Base-by-base conservation (phyloP, 1,139 yeast genomes). In the Pichia sp. region DNA sequence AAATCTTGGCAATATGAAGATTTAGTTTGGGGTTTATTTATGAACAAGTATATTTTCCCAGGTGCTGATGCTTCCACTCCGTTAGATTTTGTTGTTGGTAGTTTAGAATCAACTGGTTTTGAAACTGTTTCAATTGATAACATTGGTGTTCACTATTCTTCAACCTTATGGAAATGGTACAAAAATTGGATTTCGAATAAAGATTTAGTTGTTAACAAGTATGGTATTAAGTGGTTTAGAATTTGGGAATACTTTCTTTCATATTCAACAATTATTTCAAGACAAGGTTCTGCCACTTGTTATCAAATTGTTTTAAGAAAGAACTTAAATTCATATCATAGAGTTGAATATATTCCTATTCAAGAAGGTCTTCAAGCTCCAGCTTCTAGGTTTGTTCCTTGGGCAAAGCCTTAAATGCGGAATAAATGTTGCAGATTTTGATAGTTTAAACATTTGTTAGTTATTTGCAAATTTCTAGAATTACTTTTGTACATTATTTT, bases 41-140 rank as follows among this genome's bases (percentile, higher is more conserved):
- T 89, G 96, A 89, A 90, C 81, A 89, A 88, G 76, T 89, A 88
- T 73, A 84, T 89, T 67, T 89, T 89, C 89, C 96, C 97, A 46
- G 97, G 96, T 73, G 96, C 96, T 51, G 97, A 89, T 73, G 96
- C 96, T 48, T 87, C 96, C 10, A 90, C 97, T 53, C 96, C 97
- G 48, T 79, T 90, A 64, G 88, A 89, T 54, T 90, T 87, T 68
- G 93, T 87, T 60, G 76, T 84, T 57, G 80, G 84, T 58, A 75
- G 81, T 61, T 80, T 90, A 67, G 97, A 89, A 74, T 82, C 81
- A 43, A 81, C 85, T 58, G 96, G 96, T 4, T 89, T 89, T 68
- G 97, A 89, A 74, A 80, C 87, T 62, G 91, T 84, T 52, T 77
- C 87, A 48, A 73, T 87, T 57, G 97, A 90, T 71, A 89, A 86